Evolutionary conservation across 2,329 filamentous ascomycete genomes (phyloP).

Genomic region (Ophiocordyceps polyrhachis-furcata): DNA sequence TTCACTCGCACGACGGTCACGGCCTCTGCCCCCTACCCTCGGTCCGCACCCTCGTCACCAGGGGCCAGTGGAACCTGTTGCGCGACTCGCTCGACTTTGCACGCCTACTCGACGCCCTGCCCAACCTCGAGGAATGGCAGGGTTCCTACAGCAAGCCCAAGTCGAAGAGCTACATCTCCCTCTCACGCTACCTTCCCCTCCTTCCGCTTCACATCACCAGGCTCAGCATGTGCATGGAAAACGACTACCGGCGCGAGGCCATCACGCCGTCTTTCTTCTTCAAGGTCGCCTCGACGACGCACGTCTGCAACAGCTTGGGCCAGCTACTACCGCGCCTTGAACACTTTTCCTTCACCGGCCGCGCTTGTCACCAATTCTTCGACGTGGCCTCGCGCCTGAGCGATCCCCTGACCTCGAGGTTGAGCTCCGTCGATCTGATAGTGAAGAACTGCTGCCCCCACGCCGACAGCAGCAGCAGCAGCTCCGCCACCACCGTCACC

Average conservation of each 20-base stretch:
- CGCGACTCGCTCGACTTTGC: slow-evolving; percentile 43
- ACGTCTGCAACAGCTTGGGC: slow-evolving; percentile 48
- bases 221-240: slow-evolving; percentile 51
- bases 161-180: slow-evolving; percentile 52
- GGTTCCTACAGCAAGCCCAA: slow-evolving; percentile 54
- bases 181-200: slow-evolving; percentile 41
- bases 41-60: slow-evolving; percentile 50
- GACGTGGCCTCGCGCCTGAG: slow-evolving; percentile 32
- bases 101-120: slow-evolving; percentile 41
- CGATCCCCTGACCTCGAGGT: slow-evolving; percentile 26
- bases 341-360: slow-evolving; percentile 53
- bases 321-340: slow-evolving; percentile 41
- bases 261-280: slow-evolving; percentile 40
- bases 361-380: slow-evolving; percentile 53
- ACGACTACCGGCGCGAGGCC: slow-evolving; percentile 48
- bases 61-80: slow-evolving; percentile 63
- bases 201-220: slow-evolving; percentile 40
- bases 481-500: slow-evolving; percentile 9
- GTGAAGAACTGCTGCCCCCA: slow-evolving; percentile 57
- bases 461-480: slow-evolving; percentile 17
- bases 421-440: slow-evolving; percentile 51
- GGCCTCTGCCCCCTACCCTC: slow-evolving; percentile 28
- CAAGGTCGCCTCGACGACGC: slow-evolving; percentile 38
- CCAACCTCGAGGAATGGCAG: slow-evolving; percentile 44
- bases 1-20: slow-evolving; percentile 12